Evolutionary conservation across 1,139 yeast species (phyloP).

Genomic region (Scheffersomyces cryptocercus): DNA sequence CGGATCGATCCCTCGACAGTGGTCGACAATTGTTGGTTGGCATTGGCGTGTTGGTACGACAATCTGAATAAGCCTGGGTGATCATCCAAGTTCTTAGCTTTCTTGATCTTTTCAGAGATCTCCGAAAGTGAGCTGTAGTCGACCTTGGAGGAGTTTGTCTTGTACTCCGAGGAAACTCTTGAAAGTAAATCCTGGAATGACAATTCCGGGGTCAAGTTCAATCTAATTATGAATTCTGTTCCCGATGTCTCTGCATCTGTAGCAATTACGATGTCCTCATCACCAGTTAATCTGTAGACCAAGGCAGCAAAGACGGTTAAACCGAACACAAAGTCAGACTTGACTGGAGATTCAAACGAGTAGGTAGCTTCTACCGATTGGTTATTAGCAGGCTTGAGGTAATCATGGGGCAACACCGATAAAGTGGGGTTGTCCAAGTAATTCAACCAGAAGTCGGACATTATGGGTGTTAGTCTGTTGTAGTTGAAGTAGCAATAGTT

Average conservation of each 20-base stretch:
- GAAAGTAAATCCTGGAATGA: slow-evolving; percentile 55
- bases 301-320: slow-evolving; percentile 73
- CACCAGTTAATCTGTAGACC: slow-evolving; percentile 83
- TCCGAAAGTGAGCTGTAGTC: slow-evolving; percentile 54
- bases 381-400: slow-evolving; percentile 72
- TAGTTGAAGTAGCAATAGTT: neutral
- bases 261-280: slow-evolving; percentile 88
- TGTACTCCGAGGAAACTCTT: slow-evolving; percentile 45
- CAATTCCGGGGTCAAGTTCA: slow-evolving; percentile 53
- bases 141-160: slow-evolving; percentile 35
- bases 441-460: slow-evolving; percentile 55
- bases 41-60: slow-evolving; percentile 55
- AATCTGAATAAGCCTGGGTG: slow-evolving; percentile 67
- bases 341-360: slow-evolving; percentile 32
- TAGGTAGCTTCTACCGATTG: slow-evolving; percentile 65
- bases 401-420: slow-evolving; percentile 87
- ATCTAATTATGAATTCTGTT: slow-evolving; percentile 60
- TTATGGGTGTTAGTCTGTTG: neutral
- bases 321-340: slow-evolving; percentile 47
- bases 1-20: slow-evolving; percentile 56
- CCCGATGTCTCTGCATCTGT: slow-evolving; percentile 49
- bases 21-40: slow-evolving; percentile 47
- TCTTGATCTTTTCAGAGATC: slow-evolving; percentile 54
- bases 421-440: slow-evolving; percentile 79
- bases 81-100: slow-evolving; percentile 50